phyloP scores from a whole-genome alignment of 108 stramenopile genomes.

The Cyclotella atomus region DNA sequence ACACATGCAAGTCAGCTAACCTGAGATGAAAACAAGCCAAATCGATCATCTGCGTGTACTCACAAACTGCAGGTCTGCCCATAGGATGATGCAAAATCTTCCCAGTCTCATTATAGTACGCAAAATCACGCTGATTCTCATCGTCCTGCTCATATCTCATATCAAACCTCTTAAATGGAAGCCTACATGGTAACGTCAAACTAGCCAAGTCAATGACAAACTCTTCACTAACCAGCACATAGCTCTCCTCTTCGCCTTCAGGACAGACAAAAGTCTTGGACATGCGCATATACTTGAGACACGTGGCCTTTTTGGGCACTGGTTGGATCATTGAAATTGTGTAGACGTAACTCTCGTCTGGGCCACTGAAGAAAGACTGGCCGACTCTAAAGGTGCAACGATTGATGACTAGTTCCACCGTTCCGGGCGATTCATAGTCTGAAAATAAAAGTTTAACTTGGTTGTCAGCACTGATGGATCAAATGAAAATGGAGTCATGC shows the following conservation, averaged over 20 bases:
- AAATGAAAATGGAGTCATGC: background rate
- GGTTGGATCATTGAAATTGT: constrained; percentile 41
- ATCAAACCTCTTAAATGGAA: constrained; percentile 12
- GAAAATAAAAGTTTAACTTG: background rate
- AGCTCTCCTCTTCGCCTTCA: constrained; percentile 24
- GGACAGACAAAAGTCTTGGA: constrained; percentile 33
- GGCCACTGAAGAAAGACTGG: constrained; percentile 22
- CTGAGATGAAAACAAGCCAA: background rate
- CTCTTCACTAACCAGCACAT: constrained; percentile 20
- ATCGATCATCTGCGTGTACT: too few relatives aligned
- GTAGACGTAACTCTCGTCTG: constrained; percentile 13
- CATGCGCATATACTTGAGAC: constrained; percentile 30
- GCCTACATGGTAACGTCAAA: constrained; percentile 14
- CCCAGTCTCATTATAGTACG: constrained; percentile 27
- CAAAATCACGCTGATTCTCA: constrained; percentile 26
- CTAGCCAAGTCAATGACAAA: constrained; percentile 20
- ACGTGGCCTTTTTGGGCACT: constrained; percentile 10
- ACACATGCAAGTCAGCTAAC: background rate
- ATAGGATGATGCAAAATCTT: constrained; percentile 28
- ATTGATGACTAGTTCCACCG: constrained; percentile 31
- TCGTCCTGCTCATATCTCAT: constrained; percentile 33
- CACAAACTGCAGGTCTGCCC: constrained; percentile 30
- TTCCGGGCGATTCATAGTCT: constrained; percentile 36
- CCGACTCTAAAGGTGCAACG: constrained; percentile 39
- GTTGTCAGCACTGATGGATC: background rate